Percentiles rank a stretch among this genome's conserved stretches.
phyloP scores from a whole-genome alignment of 225 moss, liverwort and hornwort species.

The Sphagnum contortum region DNA sequence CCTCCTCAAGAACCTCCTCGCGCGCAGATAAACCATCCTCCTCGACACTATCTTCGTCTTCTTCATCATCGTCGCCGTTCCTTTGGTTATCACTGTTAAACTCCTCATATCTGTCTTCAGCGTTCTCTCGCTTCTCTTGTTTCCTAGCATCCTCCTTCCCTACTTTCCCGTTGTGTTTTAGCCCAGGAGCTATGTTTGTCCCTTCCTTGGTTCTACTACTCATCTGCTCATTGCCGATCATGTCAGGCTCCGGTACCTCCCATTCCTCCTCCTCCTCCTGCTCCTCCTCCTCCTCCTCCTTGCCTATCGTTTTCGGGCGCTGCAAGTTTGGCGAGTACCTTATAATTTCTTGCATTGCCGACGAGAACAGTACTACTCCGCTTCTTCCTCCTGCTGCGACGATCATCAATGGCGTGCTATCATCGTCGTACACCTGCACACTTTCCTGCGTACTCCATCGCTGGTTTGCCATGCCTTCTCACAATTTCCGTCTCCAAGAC shows the following conservation, averaged over 20 bases:
- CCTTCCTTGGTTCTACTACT: slow-evolving; percentile 37
- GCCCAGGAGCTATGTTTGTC: slow-evolving; percentile 13
- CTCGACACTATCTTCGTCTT: slow-evolving; percentile 24
- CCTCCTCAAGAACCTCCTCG: slow-evolving; percentile 58
- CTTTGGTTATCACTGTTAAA: slow-evolving; percentile 36
- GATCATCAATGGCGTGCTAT: slow-evolving; percentile 14
- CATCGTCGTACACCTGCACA: slow-evolving; percentile 24
- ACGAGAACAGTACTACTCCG: too few species aligned
- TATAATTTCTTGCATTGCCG: slow-evolving; percentile 37
- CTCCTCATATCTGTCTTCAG: slow-evolving; percentile 25
- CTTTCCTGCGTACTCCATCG: slow-evolving; percentile 22
- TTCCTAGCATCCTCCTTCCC: slow-evolving; percentile 7
- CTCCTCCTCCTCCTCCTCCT: neutral
- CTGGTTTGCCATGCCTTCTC: slow-evolving; percentile 28
- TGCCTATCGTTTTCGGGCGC: slow-evolving; percentile 16
- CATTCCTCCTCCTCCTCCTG: too few species aligned
- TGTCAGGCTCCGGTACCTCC: too few species aligned
- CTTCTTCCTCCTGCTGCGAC: slow-evolving; percentile 23
- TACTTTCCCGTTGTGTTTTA: slow-evolving; percentile 15
- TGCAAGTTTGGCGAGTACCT: slow-evolving; percentile 19
- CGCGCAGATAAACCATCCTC: slow-evolving; percentile 22
- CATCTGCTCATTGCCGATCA: slow-evolving; percentile 12
- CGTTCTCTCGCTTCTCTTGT: slow-evolving; percentile 12
- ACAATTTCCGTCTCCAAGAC: too few species aligned
- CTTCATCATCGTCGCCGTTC: slow-evolving; percentile 10